A percentile compares a stretch with the other conserved stretches of the same genome.
These are phyloP conservation scores for Trichomonascaceae sp. DNA, from an alignment of 1,139 yeast genomes.

Conservation along the genomic window DNA sequence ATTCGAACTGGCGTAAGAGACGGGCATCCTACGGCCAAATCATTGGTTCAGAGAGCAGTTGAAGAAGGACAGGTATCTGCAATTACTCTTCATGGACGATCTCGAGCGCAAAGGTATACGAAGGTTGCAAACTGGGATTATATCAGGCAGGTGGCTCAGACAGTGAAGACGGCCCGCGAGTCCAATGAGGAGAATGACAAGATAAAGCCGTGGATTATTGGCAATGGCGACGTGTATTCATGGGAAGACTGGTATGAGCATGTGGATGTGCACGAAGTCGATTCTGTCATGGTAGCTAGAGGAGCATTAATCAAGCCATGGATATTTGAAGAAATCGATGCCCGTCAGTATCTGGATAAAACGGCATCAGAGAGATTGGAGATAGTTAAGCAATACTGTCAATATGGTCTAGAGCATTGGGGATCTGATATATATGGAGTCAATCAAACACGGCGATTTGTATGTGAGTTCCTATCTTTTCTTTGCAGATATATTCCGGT, in stretches of 20 bases:
- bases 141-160: slow-evolving; percentile 64
- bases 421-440: slow-evolving; percentile 96
- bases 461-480: slow-evolving; percentile 92
- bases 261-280: slow-evolving; percentile 64
- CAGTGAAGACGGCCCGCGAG: slow-evolving; percentile 49
- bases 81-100: slow-evolving; percentile 90
- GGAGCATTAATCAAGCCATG: slow-evolving; percentile 98
- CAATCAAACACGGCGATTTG: slow-evolving; percentile 76
- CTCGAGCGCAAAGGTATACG: slow-evolving; percentile 92
- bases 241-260: slow-evolving; percentile 85
- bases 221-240: slow-evolving; percentile 89
- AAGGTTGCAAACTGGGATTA: slow-evolving; percentile 91
- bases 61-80: slow-evolving; percentile 82
- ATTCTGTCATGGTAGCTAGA: slow-evolving; percentile 95
- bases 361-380: slow-evolving; percentile 84
- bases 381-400: slow-evolving; percentile 59
- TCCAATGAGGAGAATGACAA: slow-evolving; percentile 40
- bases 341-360: slow-evolving; percentile 85
- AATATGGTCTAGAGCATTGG: slow-evolving; percentile 92
- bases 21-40: slow-evolving; percentile 76
- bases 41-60: slow-evolving; percentile 62
- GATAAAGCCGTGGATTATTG: slow-evolving; percentile 50
- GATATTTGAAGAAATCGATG: slow-evolving; percentile 93
- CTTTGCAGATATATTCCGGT: slow-evolving; percentile 92
- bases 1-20: slow-evolving; percentile 89